phyloP scores from a whole-genome alignment of 164 flowering plant species.

The Liriodendron chinense region DNA sequence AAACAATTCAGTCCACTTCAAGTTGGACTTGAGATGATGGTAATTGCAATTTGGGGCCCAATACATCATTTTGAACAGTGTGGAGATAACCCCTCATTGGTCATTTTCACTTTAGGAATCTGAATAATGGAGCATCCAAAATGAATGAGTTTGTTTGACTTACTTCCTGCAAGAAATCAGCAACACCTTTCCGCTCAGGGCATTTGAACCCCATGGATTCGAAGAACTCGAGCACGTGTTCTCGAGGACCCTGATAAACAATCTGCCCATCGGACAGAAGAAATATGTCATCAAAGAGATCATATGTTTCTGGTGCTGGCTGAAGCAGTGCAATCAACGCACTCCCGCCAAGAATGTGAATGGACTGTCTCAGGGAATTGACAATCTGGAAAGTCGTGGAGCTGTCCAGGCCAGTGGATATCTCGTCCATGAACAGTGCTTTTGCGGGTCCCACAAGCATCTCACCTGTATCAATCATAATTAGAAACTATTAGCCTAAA shows the following conservation, averaged over 20 bases:
- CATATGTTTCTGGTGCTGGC: slow-evolving; percentile 79
- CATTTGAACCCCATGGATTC: slow-evolving; percentile 41
- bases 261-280: slow-evolving; percentile 66
- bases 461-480: slow-evolving; percentile 28
- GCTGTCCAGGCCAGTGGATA: slow-evolving; percentile 50
- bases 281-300: slow-evolving; percentile 71
- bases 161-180: slow-evolving; percentile 39
- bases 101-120: too few species aligned
- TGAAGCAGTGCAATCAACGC: slow-evolving; percentile 72
- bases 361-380: slow-evolving; percentile 44
- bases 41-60: not conserved
- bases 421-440: slow-evolving; percentile 32
- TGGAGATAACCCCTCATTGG: not conserved
- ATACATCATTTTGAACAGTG: not conserved
- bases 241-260: slow-evolving; percentile 72
- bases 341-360: slow-evolving; percentile 57
- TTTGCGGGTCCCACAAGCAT: slow-evolving; percentile 53
- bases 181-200: slow-evolving; percentile 36
- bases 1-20: not conserved
- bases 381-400: slow-evolving; percentile 66
- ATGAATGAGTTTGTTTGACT: not conserved
- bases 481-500: not conserved
- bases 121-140: too few species aligned
- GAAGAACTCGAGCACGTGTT: slow-evolving; percentile 56
- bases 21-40: not conserved